Base-by-base conservation (phyloP, 139 green algal genomes). In the Desmodesmus armatus region DNA sequence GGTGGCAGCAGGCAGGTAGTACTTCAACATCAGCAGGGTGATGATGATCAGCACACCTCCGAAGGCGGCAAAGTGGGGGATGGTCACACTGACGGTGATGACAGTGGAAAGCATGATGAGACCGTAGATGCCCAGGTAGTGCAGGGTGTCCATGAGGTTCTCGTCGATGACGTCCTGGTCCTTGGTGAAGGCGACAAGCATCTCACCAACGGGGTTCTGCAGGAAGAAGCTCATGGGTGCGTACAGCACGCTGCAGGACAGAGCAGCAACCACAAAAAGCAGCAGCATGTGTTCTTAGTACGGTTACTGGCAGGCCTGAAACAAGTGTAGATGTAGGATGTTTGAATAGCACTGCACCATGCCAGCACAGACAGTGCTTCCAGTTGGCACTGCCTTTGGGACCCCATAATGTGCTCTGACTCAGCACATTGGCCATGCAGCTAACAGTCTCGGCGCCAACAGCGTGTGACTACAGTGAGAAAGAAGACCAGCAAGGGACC, bases 191-290 rank as follows among this genome's bases (percentile, higher is more conserved):
- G 87, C 83, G 6, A 91, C 82, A 40, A 94, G 88, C 81, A 94
- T 84, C 76, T 94, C 91, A 25, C 91, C 91, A 11, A 94, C 88
- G 37, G 91, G 91, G 51, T 89, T 94, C 25, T 87, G 83, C 72
- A 89, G 90, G 90, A 94, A 93, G 90, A 94, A 94, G 85, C 90
- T 87, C 27, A 94, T 87, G 43, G 91, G 91, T 19, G 91, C 88
- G 76, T 89, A 87, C 31, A 94, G 83, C 35, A 90, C 81, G 47
- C 88, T 80, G 85, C 85, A 73, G 55, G 35, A 51, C 3, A 27
- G n/a, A 29, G 25, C 19, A 53, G 43, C 43, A 79, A 43, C 9
- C 29, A 65, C 47, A 69, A 9, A 21, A 55, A 19, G 53, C 92
- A 89, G 27, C 91, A 89, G 0, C 92, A 85, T 47, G 90, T 89